Evolutionary conservation across 2,329 filamentous ascomycete genomes (phyloP), one percentile per base, ranked within the genome.

Genomic region (Teratosphaeria pseudoeucalypti): DNA sequence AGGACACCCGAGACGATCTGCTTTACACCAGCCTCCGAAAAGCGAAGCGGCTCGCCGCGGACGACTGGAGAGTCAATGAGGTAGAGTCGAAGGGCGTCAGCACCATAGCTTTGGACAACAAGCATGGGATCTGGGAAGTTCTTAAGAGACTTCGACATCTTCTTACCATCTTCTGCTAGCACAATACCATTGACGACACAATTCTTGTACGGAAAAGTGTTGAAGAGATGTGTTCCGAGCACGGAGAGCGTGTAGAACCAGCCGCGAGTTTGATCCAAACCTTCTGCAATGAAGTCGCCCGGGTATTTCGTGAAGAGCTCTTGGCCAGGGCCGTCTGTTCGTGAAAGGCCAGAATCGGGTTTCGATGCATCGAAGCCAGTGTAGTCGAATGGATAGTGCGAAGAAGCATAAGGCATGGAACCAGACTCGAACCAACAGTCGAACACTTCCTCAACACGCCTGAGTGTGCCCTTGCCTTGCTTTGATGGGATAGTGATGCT

Each of bases 381-480:
- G 70, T 94, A 94, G 75, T 92, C 88, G 70, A 96, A 96, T 6
- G 92, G 92, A 71, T 95, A 96, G 73, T 96, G 92, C 63, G 88
- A 85, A 65, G 87, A 91, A 52, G 90, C 89, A 71, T 95, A 96
- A 2, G 92, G 92, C 92, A 96, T 96, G 71, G 88, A 92, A 62
- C 92, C 92, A 52, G 91, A 96, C 75, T 96, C 92, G 64, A 96
- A 95, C 91, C 92, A 96, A 72, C 92, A 96, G 76, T 96, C 92
- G 67, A 96, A 96, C 4, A 96, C 90, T 72, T 96, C 91, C 57
- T 90, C 86, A 10, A 94, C 82, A 66, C 92, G 86, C 68, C 82
- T 86, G 63, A 96, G 78, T n/a, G 82, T 80, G 23, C 91, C 92
- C 71, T 92, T 95, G 66, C 92, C 92, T 75, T 87, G 82, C 74